A percentile compares a stretch with the other conserved stretches of the same genome.
phyloP scores from a whole-genome alignment of 2,329 filamentous ascomycete species.

The Claviceps fusiformis region DNA sequence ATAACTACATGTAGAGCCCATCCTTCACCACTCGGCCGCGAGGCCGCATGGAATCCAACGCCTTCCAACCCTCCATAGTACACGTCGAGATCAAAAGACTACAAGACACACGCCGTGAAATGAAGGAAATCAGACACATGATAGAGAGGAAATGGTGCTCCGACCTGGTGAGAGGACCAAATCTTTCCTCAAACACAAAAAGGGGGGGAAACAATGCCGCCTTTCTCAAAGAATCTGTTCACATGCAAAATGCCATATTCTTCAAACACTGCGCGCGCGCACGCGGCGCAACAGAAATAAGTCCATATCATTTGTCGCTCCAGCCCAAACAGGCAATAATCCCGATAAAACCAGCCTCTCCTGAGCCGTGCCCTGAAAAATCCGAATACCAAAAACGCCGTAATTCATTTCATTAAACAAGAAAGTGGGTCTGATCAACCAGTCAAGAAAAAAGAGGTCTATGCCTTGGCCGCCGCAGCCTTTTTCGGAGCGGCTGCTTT shows the following conservation, averaged over 20 bases:
- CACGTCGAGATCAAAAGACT: background rate
- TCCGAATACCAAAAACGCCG: slow-evolving; percentile 20
- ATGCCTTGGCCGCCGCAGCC: slow-evolving; percentile 29
- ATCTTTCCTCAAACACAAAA: background rate
- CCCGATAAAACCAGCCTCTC: slow-evolving; percentile 7
- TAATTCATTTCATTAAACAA: slow-evolving; percentile 22
- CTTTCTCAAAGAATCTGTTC: background rate
- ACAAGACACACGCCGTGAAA: background rate
- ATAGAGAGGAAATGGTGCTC: background rate
- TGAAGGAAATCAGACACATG: background rate
- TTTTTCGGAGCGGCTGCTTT: slow-evolving; percentile 33
- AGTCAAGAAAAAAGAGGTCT: slow-evolving; percentile 12
- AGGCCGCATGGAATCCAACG: background rate
- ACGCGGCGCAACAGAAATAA: background rate
- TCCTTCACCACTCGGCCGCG: background rate
- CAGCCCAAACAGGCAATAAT: slow-evolving; percentile 9
- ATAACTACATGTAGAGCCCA: slow-evolving; percentile 8
- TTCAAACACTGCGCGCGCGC: slow-evolving; percentile 8
- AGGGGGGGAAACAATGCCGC: background rate
- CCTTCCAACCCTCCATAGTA: background rate
- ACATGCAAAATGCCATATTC: slow-evolving; percentile 7
- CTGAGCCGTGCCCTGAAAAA: slow-evolving; percentile 8
- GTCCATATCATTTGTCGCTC: slow-evolving; percentile 8
- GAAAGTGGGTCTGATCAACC: slow-evolving; percentile 6
- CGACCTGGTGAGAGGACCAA: background rate